Percentiles rank a stretch among this genome's conserved stretches.
phyloP scores from a whole-genome alignment of 495 filamentous ascomycete species.

The Clavariopsis aquatica region DNA sequence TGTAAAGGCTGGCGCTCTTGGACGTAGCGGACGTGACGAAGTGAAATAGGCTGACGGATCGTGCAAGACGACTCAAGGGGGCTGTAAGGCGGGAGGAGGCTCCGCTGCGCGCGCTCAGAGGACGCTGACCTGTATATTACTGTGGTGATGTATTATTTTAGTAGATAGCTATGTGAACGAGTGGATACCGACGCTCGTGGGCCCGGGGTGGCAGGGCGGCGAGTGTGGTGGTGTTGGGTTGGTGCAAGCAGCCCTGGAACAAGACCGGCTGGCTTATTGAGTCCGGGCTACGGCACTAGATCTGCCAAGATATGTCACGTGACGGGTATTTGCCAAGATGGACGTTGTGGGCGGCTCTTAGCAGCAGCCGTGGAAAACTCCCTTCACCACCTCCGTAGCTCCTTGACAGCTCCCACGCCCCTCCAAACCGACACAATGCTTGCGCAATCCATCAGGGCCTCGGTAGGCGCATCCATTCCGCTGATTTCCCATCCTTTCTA shows the following conservation, averaged over 20 bases:
- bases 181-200: slow-evolving; percentile 16
- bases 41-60: not conserved
- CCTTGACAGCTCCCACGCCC: slow-evolving; percentile 31
- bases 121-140: not conserved
- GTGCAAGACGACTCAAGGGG: not conserved
- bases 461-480: slow-evolving; percentile 37
- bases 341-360: not conserved
- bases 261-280: slow-evolving; percentile 1
- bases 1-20: not conserved
- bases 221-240: slow-evolving; percentile 16
- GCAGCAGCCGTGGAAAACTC: slow-evolving; percentile 17
- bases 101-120: not conserved
- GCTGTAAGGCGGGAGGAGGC: not conserved
- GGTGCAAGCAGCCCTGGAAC: not conserved
- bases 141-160: not conserved
- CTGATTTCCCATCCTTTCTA: not conserved
- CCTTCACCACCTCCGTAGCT: slow-evolving; percentile 19
- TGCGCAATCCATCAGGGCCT: slow-evolving; percentile 47
- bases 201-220: not conserved
- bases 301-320: not conserved
- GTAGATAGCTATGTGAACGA: slow-evolving; percentile 16
- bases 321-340: no score
- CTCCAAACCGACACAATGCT: slow-evolving; percentile 42
- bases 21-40: not conserved
- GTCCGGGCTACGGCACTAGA: not conserved